Conservation (phyloP, 345 rosid species). For the Rhizophora apiculata region DNA sequence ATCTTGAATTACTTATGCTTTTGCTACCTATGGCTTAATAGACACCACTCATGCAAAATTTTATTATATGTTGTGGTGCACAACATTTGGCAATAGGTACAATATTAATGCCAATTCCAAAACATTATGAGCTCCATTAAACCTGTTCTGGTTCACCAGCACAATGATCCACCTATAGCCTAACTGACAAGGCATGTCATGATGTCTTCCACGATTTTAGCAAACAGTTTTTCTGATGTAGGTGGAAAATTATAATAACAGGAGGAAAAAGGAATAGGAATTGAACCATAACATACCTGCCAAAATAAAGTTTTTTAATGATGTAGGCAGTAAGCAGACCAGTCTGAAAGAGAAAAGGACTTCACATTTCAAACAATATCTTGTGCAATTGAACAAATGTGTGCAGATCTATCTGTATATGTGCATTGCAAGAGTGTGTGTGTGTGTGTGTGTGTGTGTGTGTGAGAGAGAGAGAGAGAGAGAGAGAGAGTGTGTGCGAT, state of each 20-base stretch:
- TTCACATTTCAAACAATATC: neutral
- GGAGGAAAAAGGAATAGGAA: conserved; percentile 7
- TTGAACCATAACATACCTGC: conserved; percentile 51
- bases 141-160: neutral
- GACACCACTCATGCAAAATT: too few species aligned
- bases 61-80: too few species aligned
- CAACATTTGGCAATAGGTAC: too few species aligned
- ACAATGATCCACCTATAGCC: neutral
- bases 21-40: too few species aligned
- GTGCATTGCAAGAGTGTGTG: too few species aligned
- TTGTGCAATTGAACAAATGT: neutral
- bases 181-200: neutral
- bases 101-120: neutral
- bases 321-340: conserved; percentile 89
- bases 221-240: neutral
- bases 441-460: neutral
- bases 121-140: neutral
- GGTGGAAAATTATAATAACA: neutral
- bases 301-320: conserved; percentile 86
- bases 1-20: too few species aligned
- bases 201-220: neutral
- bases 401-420: neutral
- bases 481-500: conserved; percentile 16
- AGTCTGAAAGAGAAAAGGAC: conserved; percentile 49
- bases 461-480: neutral